A percentile compares a stretch with the other conserved stretches of the same genome.
These are phyloP conservation scores for Globisporangium nagaii DNA, from an alignment of 352 stramenopile species.

Conservation along the genomic window DNA sequence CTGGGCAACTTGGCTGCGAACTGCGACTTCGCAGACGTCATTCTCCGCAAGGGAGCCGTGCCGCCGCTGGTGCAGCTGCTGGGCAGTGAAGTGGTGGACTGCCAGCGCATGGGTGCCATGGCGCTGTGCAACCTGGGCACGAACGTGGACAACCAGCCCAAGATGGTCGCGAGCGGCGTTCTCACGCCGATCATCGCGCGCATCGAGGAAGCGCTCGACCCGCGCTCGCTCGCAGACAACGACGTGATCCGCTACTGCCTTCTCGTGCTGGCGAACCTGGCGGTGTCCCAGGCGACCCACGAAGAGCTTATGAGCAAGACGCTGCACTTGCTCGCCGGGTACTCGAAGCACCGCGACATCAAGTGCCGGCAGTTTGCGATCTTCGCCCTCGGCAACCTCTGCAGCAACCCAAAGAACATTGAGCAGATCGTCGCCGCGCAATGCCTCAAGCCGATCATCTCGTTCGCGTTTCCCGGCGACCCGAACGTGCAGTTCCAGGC, in stretches of 20 bases:
- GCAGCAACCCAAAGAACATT: conserved; percentile 88
- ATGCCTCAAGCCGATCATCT: conserved; percentile 91
- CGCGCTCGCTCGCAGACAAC: conserved; percentile 89
- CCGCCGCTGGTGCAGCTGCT: conserved; percentile 86
- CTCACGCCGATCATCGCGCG: conserved; percentile 86
- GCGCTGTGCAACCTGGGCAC: conserved; percentile 93
- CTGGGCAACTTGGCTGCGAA: conserved; percentile 94
- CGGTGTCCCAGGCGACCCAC: conserved; percentile 83
- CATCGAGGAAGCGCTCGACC: conserved; percentile 88
- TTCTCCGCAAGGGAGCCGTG: conserved; percentile 86
- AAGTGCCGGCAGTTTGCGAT: conserved; percentile 96
- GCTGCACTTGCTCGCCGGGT: conserved; percentile 88
- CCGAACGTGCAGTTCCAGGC: conserved; percentile 96
- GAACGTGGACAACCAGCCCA: conserved; percentile 92
- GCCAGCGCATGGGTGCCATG: conserved; percentile 94
- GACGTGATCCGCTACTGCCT: conserved; percentile 95
- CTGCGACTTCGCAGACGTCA: conserved; percentile 92
- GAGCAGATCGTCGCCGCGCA: conserved; percentile 86
- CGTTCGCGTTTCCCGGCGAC: conserved; percentile 91
- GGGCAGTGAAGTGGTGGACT: conserved; percentile 86
- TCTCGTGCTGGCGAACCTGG: conserved; percentile 92
- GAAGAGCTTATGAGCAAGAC: conserved; percentile 67
- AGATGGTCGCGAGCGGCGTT: conserved; percentile 86
- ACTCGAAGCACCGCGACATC: conserved; percentile 92
- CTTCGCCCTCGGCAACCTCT: conserved; percentile 94